Evolutionary conservation across 352 stramenopile genomes (phyloP).

Genomic region (Elongisporangium anandrum): DNA sequence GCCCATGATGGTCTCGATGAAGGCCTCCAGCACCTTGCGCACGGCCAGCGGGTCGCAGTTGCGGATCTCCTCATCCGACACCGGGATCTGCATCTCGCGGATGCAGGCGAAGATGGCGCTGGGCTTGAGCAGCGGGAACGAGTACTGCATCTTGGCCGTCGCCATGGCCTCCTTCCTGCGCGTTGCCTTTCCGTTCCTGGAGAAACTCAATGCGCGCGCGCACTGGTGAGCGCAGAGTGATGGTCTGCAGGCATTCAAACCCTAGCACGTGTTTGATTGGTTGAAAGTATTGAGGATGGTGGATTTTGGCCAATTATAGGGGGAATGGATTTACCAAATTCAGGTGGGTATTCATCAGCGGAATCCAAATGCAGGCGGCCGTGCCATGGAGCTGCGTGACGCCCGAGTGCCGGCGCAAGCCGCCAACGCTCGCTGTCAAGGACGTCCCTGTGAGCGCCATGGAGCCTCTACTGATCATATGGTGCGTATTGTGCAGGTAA

Average conservation of each 20-base stretch:
- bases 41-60: constrained; percentile 67
- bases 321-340: not conserved
- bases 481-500: constrained; percentile 6
- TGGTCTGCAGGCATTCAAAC: not conserved
- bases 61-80: constrained; percentile 88
- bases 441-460: constrained; percentile 5
- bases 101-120: constrained; percentile 92
- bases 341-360: not conserved
- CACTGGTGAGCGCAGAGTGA: not conserved
- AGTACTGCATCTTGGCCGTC: constrained; percentile 27
- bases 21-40: constrained; percentile 85
- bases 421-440: constrained; percentile 1
- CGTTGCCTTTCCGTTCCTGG: not conserved
- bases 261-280: not conserved
- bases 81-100: constrained; percentile 85
- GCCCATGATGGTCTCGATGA: constrained; percentile 89
- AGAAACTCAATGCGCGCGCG: not conserved
- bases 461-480: constrained; percentile 14
- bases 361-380: not conserved
- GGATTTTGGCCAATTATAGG: not conserved
- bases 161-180: not conserved
- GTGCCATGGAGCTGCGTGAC: not conserved
- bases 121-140: constrained; percentile 94
- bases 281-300: not conserved
- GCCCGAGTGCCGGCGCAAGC: not conserved